Conservation (phyloP, 306 rosid species). For the apple (Malus domestica) region DNA sequence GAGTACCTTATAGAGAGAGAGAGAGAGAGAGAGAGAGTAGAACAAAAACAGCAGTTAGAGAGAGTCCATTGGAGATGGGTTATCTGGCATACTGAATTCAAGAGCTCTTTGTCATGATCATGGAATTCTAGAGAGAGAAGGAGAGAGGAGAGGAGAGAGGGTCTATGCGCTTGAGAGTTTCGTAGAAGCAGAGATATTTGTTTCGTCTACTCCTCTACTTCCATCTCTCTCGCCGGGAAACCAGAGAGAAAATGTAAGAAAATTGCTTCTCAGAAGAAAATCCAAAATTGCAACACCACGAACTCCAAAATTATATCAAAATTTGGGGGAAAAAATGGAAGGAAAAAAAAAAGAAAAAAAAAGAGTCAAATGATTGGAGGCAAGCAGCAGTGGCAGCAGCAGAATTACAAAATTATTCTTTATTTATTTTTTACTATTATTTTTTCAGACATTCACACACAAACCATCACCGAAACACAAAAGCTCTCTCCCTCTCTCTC, state of each 20-base stretch:
- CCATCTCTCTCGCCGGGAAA: constrained; percentile 77
- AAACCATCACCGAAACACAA: not conserved
- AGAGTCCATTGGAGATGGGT: constrained; percentile 24
- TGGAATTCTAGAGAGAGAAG: constrained; percentile 7
- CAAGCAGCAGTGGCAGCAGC: constrained; percentile 35
- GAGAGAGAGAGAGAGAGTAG: not conserved
- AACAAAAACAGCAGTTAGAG: constrained; percentile 18
- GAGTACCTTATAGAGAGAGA: constrained; percentile 11
- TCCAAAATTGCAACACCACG: not conserved
- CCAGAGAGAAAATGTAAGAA: constrained; percentile 28
- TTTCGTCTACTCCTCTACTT: constrained; percentile 86
- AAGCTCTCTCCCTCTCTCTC: not conserved
- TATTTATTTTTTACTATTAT: not conserved
- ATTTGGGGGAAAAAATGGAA: not conserved
- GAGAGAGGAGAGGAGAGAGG: not conserved
- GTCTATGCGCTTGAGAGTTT: constrained; percentile 27
- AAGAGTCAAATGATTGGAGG: constrained; percentile 66
- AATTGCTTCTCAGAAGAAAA: not conserved
- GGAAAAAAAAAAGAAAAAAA: not conserved
- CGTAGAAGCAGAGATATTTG: constrained; percentile 85
- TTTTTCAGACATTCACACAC: not conserved
- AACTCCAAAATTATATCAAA: not conserved
- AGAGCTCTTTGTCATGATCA: constrained; percentile 25
- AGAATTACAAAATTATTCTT: constrained; percentile 4
- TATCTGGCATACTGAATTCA: constrained; percentile 13